Evolutionary conservation across 179 eudicot genomes (phyloP).

Genomic region (Gypsophila paniculata): DNA sequence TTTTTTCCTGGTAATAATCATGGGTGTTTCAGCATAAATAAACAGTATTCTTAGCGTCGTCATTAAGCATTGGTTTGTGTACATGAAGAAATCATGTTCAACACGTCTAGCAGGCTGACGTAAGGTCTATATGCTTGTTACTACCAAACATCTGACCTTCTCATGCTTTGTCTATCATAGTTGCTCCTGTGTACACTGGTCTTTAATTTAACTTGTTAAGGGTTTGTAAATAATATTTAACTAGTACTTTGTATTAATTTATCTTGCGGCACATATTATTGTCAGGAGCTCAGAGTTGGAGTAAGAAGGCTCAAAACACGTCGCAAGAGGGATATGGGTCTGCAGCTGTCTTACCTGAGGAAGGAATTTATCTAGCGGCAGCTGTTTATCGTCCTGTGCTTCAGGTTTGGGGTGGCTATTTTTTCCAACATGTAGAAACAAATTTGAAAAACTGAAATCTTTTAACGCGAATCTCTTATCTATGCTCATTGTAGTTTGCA

Average conservation of each 20-base stretch:
- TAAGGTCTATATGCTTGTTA: neutral
- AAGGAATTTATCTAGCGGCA: constrained; percentile 93
- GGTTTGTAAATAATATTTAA: constrained; percentile 6
- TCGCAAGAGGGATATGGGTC: constrained; percentile 96
- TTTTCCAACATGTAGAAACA: neutral
- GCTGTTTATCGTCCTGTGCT: constrained; percentile 91
- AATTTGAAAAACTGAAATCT: neutral
- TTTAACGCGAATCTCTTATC: constrained; percentile 12
- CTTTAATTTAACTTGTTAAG: neutral
- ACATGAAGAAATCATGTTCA: neutral
- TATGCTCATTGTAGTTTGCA: constrained; percentile 67
- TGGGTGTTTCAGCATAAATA: neutral
- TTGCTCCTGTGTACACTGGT: neutral
- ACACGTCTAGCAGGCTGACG: neutral
- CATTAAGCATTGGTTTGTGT: no score
- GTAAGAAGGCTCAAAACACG: constrained; percentile 62
- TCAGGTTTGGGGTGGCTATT: constrained; percentile 51
- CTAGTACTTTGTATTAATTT: neutral
- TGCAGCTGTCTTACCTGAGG: constrained; percentile 90
- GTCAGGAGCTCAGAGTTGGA: constrained; percentile 75
- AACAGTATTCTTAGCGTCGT: neutral
- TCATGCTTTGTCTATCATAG: neutral
- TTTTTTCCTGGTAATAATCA: constrained; percentile 9
- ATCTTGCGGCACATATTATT: constrained; percentile 11
- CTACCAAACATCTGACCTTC: neutral